A percentile compares a stretch with the other conserved stretches of the same genome.
Conservation (phyloP, 2,329 filamentous ascomycete genomes). For the Colletotrichum chlorophyti region DNA sequence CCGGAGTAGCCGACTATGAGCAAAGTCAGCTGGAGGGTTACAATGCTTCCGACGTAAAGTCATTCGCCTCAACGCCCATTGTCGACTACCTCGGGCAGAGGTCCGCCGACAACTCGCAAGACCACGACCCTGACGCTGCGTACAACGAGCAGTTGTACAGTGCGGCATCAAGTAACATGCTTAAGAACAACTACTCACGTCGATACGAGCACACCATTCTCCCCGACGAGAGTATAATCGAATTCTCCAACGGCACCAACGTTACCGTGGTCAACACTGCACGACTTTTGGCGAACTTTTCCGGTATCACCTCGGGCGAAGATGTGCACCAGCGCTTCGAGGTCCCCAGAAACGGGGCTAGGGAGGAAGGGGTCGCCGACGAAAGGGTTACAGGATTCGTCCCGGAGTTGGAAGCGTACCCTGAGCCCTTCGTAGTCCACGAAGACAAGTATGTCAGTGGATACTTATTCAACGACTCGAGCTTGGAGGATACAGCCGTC, state of each 20-base stretch:
- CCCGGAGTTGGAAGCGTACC: constrained; percentile 12
- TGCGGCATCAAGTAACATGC: constrained; percentile 9
- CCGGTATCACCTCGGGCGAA: constrained; percentile 13
- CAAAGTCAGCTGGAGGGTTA: constrained; percentile 10
- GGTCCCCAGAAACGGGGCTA: neutral
- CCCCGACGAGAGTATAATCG: constrained; percentile 18
- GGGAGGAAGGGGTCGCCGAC: neutral
- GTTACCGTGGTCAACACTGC: constrained; percentile 17
- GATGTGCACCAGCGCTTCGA: constrained; percentile 26
- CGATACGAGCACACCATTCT: constrained; percentile 12
- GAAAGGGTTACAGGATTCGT: neutral
- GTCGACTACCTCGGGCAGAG: constrained; percentile 25
- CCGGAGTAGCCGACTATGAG: constrained; percentile 22
- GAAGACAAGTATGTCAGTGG: constrained; percentile 20
- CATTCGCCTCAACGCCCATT: constrained; percentile 9
- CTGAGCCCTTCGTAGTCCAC: constrained; percentile 18
- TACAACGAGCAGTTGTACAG: constrained; percentile 28
- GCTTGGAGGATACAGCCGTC: constrained; percentile 17
- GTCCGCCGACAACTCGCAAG: constrained; percentile 18
- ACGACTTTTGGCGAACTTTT: constrained; percentile 11
- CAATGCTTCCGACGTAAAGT: constrained; percentile 7
- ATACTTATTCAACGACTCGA: constrained; percentile 7
- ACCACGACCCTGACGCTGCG: constrained; percentile 30
- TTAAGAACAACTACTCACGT: neutral
- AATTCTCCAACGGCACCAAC: constrained; percentile 26